Evolutionary conservation across 2,329 filamentous ascomycete species (phyloP), one percentile per base, ranked within the genome.

Genomic region (Aspergillus uvarum): DNA sequence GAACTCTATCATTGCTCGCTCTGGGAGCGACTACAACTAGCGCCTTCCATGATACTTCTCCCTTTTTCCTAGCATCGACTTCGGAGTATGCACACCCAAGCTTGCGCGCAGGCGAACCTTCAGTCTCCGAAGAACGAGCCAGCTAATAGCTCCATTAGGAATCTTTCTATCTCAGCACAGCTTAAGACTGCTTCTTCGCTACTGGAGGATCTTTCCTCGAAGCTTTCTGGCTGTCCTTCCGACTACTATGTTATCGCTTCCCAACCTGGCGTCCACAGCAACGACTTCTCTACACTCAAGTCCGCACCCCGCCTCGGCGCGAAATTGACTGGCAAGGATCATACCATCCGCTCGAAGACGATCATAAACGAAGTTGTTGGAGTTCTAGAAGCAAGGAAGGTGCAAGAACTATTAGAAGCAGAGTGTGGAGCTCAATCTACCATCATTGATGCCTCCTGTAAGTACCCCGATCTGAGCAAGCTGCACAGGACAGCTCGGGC

Each of bases 31-130:
- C 84, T 61, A 81, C 82, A 24, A 87, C 83, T 49, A 80, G 86
- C 63, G 93, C 91, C 26, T 95, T 96, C 75, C 87, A 86, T 64
- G 89, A 96, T 77, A 92, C 93, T 2, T 93, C 91, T 57, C 94
- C 95, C 19, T 95, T 96, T 77, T 85, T 96, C 73, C 80, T 97
- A 66, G 89, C 96, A 75, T 97, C 94, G 32, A 94, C 89, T 50
- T 85, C 89, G 63, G 81, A 88, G 93, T 96, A 88, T 70, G 88
- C 67, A 47, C 64, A 47, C 14, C 55, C 50, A 47, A 21, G 16
- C 16, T 51, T 24, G 48, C 54, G 48, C 24, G 56, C 32, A 63
- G 62, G 51, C 55, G 21, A 48, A 50, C 44, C 58, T 56, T 44
- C 47, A 44, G 24, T 26, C 32, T 26, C 26, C 14, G 4, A 35